Evolutionary conservation across 208 protist genomes (phyloP), one percentile per base, ranked within the genome.

Genomic region (Naegleria lovaniensis): DNA sequence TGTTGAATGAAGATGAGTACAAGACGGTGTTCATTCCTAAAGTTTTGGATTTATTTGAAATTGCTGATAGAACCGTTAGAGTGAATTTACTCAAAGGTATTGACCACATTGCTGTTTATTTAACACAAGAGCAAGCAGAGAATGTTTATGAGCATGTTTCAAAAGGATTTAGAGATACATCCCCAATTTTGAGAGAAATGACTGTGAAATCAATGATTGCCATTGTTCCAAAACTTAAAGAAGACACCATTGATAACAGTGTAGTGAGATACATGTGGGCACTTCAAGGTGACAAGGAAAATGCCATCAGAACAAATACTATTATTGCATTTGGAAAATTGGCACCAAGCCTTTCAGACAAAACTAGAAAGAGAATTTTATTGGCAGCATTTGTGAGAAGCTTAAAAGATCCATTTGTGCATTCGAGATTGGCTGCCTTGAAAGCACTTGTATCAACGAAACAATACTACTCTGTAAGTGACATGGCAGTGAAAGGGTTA

Each of bases 261-360:
- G 94, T 96, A 43, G 91, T 94, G n/a, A 92, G 92, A 19, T 92
- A 92, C 22, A 87, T 97, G 67, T 83, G 89, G 22, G 85, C 91
- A 84, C 91, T 97, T 79, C 96, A 97, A 94, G 92, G 93, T 43
- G 95, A 97, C 85, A 51, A 59, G 67, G 95, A 97, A 84, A 94
- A 93, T 4, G 92, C 94, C 5, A 94, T 97, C 83, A 94, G 96
- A 87, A 95, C 96, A 67, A 97, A 97, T 92, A 95, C 96, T 22
- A 96, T 96, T 11, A 96, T 97, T 91, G 94, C 94, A 22, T 91
- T 97, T 51, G 94, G 95, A 85, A 90, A 96, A 25, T 92, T 97
- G 33, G 92, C 92, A 0, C 91, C 93, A 2, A 87, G 92, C 86
- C 93, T 97, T 76, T 93, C 94, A 13, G 87, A 90, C 0, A 91